Evolutionary conservation across 2,329 filamentous ascomycete species (phyloP), one percentile per base, ranked within the genome.

Genomic region (Macrophomina tecta): DNA sequence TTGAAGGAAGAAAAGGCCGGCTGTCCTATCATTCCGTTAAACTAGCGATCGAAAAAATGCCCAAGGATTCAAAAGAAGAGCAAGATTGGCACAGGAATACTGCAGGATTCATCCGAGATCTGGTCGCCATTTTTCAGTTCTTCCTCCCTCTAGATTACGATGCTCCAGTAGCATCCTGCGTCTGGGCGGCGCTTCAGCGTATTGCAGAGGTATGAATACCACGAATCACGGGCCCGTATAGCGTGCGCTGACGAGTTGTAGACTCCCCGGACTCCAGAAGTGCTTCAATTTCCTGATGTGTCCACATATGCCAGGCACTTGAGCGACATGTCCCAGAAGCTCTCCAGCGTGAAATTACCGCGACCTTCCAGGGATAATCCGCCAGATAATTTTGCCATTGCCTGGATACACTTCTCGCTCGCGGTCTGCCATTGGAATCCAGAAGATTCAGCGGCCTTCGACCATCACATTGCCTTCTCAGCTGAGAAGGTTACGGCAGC

Each of bases 371-470:
- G 18, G 23, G 18, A 3, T 11, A 62, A 62, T 11, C 58, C 58
- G 23, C 58, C 58, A 8, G 58, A 62, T n/a, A 62, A 16, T 5
- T 62, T 62, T 11, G 58, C 49, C n/a, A 42, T 62, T 6, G 42
- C 58, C n/a, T 62, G 58, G 58, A 62, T 62, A 5, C 58, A 62
- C n/a, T 23, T 34, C n/a, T 62, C 30, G 7, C 42, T 62, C n/a
- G 58, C 58, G 12, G 58, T 62, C 32, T 62, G 58, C 12, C 58
- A 49, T 14, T 62, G 58, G 58, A 40, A 46, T 28, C 30, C 58
- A 8, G 46, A 45, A n/a, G 45, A 49, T 2, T 36, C 38, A 32
- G 16, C 58, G 12, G 58, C 58, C 9, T 48, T 49, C 18, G 16
- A 18, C 18, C 58, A 62, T 16, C 58, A 62, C 28, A 14, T 62